phyloP scores from a whole-genome alignment of 306 rosid species.

The Hippophae gyantsensis region DNA sequence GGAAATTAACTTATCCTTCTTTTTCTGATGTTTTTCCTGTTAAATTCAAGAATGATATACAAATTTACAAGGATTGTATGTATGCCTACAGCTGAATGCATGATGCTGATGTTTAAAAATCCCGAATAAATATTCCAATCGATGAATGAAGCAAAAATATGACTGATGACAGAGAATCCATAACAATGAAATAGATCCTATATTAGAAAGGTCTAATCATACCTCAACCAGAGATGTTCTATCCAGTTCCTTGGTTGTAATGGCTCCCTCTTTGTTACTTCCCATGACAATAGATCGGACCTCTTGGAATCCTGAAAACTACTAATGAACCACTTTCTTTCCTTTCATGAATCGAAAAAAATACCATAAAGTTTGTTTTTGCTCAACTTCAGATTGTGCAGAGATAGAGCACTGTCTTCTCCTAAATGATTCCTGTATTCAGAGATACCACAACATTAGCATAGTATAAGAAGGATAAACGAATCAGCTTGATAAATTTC shows the following conservation, averaged over 20 bases:
- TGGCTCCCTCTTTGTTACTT: conserved; percentile 49
- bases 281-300: conserved; percentile 33
- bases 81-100: not conserved
- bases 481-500: too few relatives aligned
- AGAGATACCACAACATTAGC: too few relatives aligned
- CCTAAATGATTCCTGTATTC: too few relatives aligned
- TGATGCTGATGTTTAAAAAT: not conserved
- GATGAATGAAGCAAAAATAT: too few relatives aligned
- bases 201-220: conserved; percentile 1
- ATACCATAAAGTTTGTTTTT: too few relatives aligned
- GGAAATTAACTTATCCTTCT: conserved; percentile 33
- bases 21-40: conserved; percentile 37
- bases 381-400: too few relatives aligned
- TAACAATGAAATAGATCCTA: not conserved
- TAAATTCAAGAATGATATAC: conserved; percentile 12
- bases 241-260: conserved; percentile 28
- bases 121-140: not conserved
- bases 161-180: not conserved
- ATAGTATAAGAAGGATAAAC: too few relatives aligned
- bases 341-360: conserved; percentile 10
- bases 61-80: conserved; percentile 7
- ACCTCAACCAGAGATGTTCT: conserved; percentile 40
- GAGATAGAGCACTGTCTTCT: too few relatives aligned
- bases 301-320: conserved; percentile 14
- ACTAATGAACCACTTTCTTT: conserved; percentile 17